Evolutionary conservation across 2,329 filamentous ascomycete species (phyloP), one percentile per base, ranked within the genome.

Genomic region (Botrytis deweyae): DNA sequence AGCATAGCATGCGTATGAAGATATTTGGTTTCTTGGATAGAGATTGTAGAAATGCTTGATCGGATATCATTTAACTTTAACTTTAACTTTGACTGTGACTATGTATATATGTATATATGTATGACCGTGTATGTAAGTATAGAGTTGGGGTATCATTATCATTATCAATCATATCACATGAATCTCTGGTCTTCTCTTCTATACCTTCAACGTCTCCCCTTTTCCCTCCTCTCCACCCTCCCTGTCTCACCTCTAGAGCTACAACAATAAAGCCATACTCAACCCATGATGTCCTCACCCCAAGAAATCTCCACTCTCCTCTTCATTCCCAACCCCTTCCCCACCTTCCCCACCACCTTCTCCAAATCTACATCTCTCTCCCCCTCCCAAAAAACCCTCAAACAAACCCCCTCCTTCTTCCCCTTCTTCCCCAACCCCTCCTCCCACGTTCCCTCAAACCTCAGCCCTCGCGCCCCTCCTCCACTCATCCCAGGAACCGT

Each of bases 391-490:
- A 40, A n/a, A 18, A 63, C 61, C 61, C 12, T n/a, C 61, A 63
- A 63, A 40, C 61, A 42, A 18, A 64, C 38, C 38, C 70, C 70
- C 33, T 72, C 70, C n/a, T 66, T 72, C 61, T 29, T 42, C 36
- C 46, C 70, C 46, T 66, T 66, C n/a, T 55, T 44, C 20, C 70
- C 70, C 22, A 72, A 52, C 1, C 61, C 61, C 20, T 20, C n/a
- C 20, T 12, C 42, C 70, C 70, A 72, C 38, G 3, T 14, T 12
- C 33, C 61, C n/a, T 65, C 9, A 20, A 72, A 65, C 25, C 18
- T 25, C 6, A 72, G 25, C 9, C 61, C 61, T 40, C 14, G 22
- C 29, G n/a, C 18, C 38, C 16, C 46, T 3, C 46, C 42, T 2
- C 20, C 18, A 1, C 18, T 16, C 7, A 10, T 5, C 4, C 36